Evolutionary conservation across 495 filamentous ascomycete species (phyloP).

Genomic region (Tuber aestivum): DNA sequence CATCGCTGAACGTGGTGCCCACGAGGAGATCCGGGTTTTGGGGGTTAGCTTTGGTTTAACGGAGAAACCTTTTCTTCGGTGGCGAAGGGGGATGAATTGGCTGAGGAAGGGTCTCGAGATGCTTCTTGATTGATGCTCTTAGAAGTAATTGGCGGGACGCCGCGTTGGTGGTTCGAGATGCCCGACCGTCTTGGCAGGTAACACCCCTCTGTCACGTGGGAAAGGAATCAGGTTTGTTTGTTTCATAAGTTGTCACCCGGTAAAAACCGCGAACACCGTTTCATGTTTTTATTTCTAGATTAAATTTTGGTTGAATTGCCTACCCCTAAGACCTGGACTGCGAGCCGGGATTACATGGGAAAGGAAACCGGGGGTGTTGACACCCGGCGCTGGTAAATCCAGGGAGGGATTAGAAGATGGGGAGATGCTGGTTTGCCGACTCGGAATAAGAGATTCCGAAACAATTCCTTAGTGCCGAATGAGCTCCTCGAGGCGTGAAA

Average conservation of each 20-base stretch:
- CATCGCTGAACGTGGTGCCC: conserved; percentile 22
- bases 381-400: too few relatives aligned
- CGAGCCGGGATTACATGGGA: neutral
- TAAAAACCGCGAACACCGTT: neutral
- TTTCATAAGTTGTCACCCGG: neutral
- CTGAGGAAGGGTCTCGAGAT: neutral
- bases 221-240: neutral
- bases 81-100: neutral
- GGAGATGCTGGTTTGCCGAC: neutral
- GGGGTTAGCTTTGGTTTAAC: neutral
- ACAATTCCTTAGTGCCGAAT: neutral
- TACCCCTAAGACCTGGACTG: neutral
- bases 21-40: conserved; percentile 5
- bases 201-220: neutral
- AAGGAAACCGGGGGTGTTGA: neutral
- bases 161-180: neutral
- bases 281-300: neutral
- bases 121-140: neutral
- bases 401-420: neutral
- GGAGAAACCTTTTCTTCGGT: neutral
- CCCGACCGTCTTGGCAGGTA: neutral
- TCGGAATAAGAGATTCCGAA: neutral
- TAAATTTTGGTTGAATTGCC: neutral
- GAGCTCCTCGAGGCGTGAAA: neutral
- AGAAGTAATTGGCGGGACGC: neutral